Conservation (phyloP, 2,329 filamentous ascomycete genomes). For the Orbilia oligospora region DNA sequence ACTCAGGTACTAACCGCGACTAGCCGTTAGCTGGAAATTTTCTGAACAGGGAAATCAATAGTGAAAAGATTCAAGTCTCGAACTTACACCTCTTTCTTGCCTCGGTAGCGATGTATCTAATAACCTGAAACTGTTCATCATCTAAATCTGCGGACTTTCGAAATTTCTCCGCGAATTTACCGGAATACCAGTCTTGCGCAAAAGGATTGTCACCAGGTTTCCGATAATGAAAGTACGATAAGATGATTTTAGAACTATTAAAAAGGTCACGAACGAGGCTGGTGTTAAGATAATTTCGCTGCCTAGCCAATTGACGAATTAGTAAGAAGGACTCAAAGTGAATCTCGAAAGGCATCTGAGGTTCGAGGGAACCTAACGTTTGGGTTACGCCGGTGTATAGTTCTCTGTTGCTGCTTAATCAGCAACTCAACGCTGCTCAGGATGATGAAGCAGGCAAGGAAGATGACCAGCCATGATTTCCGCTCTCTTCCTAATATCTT, state of each 20-base stretch:
- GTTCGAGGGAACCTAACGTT: not conserved
- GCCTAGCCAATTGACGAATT: not conserved
- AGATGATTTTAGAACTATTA: slow-evolving; percentile 6
- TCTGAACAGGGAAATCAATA: not conserved
- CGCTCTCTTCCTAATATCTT: not conserved
- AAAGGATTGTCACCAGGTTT: slow-evolving; percentile 5
- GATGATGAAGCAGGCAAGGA: slow-evolving; percentile 1
- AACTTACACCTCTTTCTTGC: slow-evolving; percentile 4
- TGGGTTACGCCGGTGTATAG: not conserved
- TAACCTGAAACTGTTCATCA: slow-evolving; percentile 4
- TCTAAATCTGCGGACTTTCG: slow-evolving; percentile 5
- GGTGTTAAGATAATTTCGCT: slow-evolving; percentile 1
- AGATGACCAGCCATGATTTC: not conserved
- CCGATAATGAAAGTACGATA: not conserved
- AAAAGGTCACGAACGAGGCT: slow-evolving; percentile 3
- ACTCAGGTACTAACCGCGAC: not conserved
- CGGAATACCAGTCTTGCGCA: slow-evolving; percentile 2
- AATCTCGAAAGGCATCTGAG: not conserved
- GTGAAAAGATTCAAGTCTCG: not conserved
- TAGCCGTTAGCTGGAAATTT: not conserved
- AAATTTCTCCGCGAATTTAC: slow-evolving; percentile 2
- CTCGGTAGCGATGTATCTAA: slow-evolving; percentile 5
- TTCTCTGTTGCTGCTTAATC: slow-evolving; percentile 1
- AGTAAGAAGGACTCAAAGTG: not conserved
- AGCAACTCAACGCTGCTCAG: slow-evolving; percentile 4